phyloP scores from a whole-genome alignment of 2,329 filamentous ascomycete species.

The Cryphonectria japonica region DNA sequence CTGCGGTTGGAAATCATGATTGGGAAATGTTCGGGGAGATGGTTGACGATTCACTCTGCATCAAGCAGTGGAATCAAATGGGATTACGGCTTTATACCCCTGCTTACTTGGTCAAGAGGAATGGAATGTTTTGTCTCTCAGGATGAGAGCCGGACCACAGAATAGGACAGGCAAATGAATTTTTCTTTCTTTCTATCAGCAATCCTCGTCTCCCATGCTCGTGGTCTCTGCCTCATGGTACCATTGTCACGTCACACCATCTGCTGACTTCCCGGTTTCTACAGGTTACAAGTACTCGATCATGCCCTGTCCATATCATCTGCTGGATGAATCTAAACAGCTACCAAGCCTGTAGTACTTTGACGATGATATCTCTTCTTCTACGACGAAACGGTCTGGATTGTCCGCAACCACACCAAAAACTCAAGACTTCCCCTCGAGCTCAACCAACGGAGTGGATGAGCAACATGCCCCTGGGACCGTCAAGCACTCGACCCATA shows the following conservation, averaged over 20 bases:
- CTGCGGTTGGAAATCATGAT: background rate
- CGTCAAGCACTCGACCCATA: background rate
- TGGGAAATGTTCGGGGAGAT: background rate
- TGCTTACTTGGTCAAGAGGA: slow-evolving; percentile 4
- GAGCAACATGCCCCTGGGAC: background rate
- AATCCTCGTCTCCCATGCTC: background rate
- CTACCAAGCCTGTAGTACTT: background rate
- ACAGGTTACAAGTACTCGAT: background rate
- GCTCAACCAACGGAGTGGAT: background rate
- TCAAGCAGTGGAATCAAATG: slow-evolving; percentile 1
- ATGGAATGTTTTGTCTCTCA: background rate
- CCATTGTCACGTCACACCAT: background rate
- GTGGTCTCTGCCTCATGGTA: background rate
- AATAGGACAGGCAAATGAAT: background rate
- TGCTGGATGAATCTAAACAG: background rate
- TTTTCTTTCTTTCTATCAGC: background rate
- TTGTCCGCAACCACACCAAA: background rate
- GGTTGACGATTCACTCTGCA: slow-evolving; percentile 9
- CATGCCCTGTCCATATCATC: background rate
- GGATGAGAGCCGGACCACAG: background rate
- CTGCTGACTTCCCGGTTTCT: background rate
- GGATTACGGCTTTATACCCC: slow-evolving; percentile 12
- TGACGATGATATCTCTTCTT: background rate
- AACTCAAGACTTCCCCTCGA: background rate
- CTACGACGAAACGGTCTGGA: no score